Evolutionary conservation across 306 rosid species (phyloP).

Genomic region (Gillenia trifoliata): DNA sequence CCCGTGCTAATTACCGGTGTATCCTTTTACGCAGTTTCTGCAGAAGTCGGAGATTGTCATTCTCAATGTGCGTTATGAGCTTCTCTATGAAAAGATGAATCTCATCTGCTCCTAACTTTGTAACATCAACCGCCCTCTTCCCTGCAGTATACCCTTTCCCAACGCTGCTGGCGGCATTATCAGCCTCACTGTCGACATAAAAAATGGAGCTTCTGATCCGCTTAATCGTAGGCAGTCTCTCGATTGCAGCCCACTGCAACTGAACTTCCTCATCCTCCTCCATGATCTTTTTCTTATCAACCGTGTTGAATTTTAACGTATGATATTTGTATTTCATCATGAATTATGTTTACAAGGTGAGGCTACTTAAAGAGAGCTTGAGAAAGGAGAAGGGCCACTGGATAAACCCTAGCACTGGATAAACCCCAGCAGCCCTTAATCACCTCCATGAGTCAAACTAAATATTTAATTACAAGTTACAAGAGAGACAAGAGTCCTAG

Average conservation of each 20-base stretch:
- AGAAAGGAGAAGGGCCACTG: too few species aligned
- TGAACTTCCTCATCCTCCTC: conserved; percentile 8
- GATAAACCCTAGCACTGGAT: too few species aligned
- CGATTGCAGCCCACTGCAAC: conserved; percentile 49
- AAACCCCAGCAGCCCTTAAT: too few species aligned
- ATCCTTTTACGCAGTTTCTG: conserved; percentile 43
- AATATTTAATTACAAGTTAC: too few species aligned
- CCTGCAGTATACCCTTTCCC: neutral
- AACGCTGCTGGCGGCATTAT: too few species aligned
- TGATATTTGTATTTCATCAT: too few species aligned
- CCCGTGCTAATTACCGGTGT: conserved; percentile 34
- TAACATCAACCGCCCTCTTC: conserved; percentile 52
- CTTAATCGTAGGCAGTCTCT: conserved; percentile 48
- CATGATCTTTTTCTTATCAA: too few species aligned
- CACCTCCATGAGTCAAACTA: too few species aligned
- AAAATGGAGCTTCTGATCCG: conserved; percentile 48
- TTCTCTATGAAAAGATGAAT: conserved; percentile 58
- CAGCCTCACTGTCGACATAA: conserved; percentile 15
- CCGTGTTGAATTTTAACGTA: too few species aligned
- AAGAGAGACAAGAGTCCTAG: too few species aligned
- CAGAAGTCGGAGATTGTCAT: conserved; percentile 56
- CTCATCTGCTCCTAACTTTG: conserved; percentile 54
- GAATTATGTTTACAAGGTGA: too few species aligned
- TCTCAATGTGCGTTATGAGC: conserved; percentile 55
- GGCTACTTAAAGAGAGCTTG: too few species aligned